Conservation (phyloP, 768 basidiomycete species). For the Coprinopsis cinerea region DNA sequence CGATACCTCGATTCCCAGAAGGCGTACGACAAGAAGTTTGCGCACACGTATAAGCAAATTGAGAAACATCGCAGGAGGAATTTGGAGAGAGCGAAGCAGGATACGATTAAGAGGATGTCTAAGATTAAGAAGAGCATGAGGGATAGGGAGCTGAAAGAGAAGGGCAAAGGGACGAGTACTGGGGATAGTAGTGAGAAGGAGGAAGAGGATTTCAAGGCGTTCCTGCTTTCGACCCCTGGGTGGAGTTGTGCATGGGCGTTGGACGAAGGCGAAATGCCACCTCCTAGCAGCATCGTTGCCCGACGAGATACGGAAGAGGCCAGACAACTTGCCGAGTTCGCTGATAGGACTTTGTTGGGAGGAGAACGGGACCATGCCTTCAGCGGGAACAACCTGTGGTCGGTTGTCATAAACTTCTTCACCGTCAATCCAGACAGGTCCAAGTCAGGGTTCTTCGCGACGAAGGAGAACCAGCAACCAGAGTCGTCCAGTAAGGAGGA, state of each 20-base stretch:
- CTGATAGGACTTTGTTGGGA: constrained; percentile 59
- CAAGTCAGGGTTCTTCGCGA: no score
- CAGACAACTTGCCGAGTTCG: constrained; percentile 61
- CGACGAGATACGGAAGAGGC: constrained; percentile 83
- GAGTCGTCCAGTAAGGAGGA: not conserved
- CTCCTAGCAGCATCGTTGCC: constrained; percentile 89
- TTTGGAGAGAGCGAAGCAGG: constrained; percentile 56
- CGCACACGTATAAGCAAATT: constrained; percentile 46
- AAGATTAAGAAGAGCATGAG: constrained; percentile 35
- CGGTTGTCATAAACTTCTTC: constrained; percentile 57
- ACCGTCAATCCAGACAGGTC: constrained; percentile 39
- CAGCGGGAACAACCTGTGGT: constrained; percentile 72
- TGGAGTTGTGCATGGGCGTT: constrained; percentile 87
- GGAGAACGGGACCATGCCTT: constrained; percentile 52
- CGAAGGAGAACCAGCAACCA: no score
- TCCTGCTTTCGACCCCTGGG: constrained; percentile 38
- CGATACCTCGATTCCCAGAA: constrained; percentile 67
- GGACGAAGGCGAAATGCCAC: constrained; percentile 74
- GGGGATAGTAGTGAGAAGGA: constrained; percentile 14
- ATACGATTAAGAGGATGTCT: constrained; percentile 49
- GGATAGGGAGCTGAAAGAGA: no score
- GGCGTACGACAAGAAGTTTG: constrained; percentile 64
- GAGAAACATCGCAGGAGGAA: constrained; percentile 65
- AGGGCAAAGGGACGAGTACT: no score
- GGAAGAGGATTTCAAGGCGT: constrained; percentile 25